phyloP scores from a whole-genome alignment of 306 rosid genomes.

The Biancaea sappan region DNA sequence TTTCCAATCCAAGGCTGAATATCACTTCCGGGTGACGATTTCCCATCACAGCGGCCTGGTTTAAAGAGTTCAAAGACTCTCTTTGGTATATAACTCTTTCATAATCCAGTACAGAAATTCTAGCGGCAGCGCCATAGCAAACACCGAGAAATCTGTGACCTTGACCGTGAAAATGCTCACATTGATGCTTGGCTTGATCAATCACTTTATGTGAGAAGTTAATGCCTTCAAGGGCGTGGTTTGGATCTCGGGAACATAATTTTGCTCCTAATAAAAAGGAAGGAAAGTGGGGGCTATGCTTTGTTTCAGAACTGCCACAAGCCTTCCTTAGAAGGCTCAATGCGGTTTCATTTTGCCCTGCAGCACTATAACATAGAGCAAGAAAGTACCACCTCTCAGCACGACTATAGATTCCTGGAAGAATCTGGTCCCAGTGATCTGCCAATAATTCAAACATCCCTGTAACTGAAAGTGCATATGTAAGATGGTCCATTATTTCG shows the following conservation, averaged over 20 bases:
- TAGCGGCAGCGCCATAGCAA: constrained; percentile 76
- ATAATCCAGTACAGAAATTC: constrained; percentile 75
- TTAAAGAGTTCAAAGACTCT: constrained; percentile 66
- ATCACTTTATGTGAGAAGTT: constrained; percentile 51
- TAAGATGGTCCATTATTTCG: constrained; percentile 73
- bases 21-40: constrained; percentile 57
- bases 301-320: constrained; percentile 73
- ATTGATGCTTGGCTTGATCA: constrained; percentile 46
- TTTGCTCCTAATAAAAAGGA: constrained; percentile 77
- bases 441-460: constrained; percentile 77
- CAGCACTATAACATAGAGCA: constrained; percentile 88
- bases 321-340: constrained; percentile 75
- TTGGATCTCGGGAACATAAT: constrained; percentile 65
- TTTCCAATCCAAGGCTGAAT: constrained; percentile 70
- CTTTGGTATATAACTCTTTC: constrained; percentile 64
- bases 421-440: constrained; percentile 69
- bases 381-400: constrained; percentile 86
- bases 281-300: constrained; percentile 57
- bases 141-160: constrained; percentile 71
- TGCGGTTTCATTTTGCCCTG: constrained; percentile 68
- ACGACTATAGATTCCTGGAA: constrained; percentile 71
- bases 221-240: constrained; percentile 63
- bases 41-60: constrained; percentile 46
- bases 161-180: constrained; percentile 59
- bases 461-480: constrained; percentile 76